Percentiles rank a stretch among this genome's conserved stretches.
Evolutionary conservation across 768 basidiomycete genomes (phyloP).

Genomic region (Agaricus blazei): DNA sequence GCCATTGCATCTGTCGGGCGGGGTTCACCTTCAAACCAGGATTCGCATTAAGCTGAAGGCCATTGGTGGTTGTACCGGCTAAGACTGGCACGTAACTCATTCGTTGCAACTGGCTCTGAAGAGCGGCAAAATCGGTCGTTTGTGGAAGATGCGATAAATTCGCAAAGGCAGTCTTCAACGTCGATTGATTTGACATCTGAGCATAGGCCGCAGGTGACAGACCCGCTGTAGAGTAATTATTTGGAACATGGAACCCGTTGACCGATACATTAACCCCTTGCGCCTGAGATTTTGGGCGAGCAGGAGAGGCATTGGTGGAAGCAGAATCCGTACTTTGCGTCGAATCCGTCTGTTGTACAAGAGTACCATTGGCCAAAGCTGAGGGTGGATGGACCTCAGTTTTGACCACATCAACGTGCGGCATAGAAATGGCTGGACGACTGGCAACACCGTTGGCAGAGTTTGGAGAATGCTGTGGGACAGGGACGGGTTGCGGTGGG

Average conservation of each 20-base stretch:
- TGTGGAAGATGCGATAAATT: constrained; percentile 29
- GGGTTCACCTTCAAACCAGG: constrained; percentile 39
- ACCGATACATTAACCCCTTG: constrained; percentile 27
- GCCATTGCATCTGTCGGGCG: constrained; percentile 33
- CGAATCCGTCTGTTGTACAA: constrained; percentile 22
- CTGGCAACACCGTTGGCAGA: constrained; percentile 24
- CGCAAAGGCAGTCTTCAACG: constrained; percentile 51
- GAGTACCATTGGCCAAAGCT: constrained; percentile 27
- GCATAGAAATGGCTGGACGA: constrained; percentile 40
- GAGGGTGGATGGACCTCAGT: constrained; percentile 26
- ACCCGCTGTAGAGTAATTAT: constrained; percentile 28
- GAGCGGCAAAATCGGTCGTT: constrained; percentile 30
- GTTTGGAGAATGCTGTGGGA: constrained; percentile 29
- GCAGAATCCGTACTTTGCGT: constrained; percentile 16
- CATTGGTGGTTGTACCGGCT: constrained; percentile 11
- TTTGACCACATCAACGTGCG: constrained; percentile 40
- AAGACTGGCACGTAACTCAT: constrained; percentile 30
- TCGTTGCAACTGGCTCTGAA: constrained; percentile 20
- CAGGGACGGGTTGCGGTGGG: constrained; percentile 31
- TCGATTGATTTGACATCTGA: constrained; percentile 29
- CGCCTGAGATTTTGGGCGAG: constrained; percentile 43
- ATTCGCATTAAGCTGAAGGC: constrained; percentile 25
- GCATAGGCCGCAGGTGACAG: constrained; percentile 30
- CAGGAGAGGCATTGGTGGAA: constrained; percentile 18
- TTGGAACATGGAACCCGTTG: constrained; percentile 47